Base-by-base conservation (phyloP, 2,329 filamentous ascomycete genomes). In the Trichoderma asperellum region DNA sequence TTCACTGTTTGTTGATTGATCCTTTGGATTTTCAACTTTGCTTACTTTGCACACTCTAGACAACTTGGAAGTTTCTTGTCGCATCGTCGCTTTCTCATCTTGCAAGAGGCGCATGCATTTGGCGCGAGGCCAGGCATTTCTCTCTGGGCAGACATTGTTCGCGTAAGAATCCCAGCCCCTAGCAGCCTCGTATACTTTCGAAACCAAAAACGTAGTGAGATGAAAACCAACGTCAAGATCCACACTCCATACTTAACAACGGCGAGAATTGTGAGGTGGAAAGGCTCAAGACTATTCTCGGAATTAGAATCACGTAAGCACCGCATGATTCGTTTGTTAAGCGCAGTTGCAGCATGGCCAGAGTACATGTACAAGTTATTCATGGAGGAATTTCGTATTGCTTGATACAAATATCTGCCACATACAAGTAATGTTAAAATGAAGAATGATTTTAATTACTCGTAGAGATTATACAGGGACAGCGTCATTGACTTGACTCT, bases 241-340 rank as follows among this genome's bases (percentile, higher is more conserved):
- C 61, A 64, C 37, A 6, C 43, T 47, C 4, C 49, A 37, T 55
- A 53, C 7, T 32, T 40, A 1, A 49, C 12, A 18, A 37, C 16
- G 40, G 37, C 32, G 6, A 65, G 24, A 21, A 34, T 24, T 35
- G 52, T 12, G 24, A 24, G 18, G 27, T 65, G 37, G 52, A 65
- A 65, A 11, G 52, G 53, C 14, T 65, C 52, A 37, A 53, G 34
- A 18, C 43, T 56, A 35, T 21, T 56, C 27, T 56, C 52, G 35
- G 37, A 56, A 24, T 43, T 18, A 10, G 35, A 27, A 65, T 65
- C 62, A 56, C 62, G 62, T 65, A 65, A 65, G 62, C 49, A 43
- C 49, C 62, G 56, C 6, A 56, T 37, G 35, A 43, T 56, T 35
- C 35, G 10, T 16, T 40, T 40, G 47, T 53, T 24, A 34, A 64